Evolutionary conservation across 169 alveolate genomes (phyloP), one percentile per base, ranked within the genome.

Genomic region (Plasmodium gallinaceum): DNA sequence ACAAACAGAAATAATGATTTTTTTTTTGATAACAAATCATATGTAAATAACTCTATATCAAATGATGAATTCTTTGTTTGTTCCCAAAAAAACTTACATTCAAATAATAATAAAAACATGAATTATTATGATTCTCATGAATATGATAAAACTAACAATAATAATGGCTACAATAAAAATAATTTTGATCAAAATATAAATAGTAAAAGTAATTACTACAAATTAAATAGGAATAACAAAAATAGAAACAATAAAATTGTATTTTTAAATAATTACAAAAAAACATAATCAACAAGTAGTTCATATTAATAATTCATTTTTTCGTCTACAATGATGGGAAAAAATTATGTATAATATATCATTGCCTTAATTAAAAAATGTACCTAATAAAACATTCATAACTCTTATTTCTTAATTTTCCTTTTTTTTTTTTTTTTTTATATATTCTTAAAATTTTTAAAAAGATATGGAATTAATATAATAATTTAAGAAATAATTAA

Each of bases 141-240:
- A 16, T 16, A 57, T 57, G 20, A 18, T 22, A 57, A 57, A 57
- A 26, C 32, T 57, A 57, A 32, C 4, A 24, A 65, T 65, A 8
- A 65, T 10, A 65, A 39, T 24, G 32, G 9, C 24, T 37, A 39
- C 74, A 65, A 14, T 39, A 65, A 37, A 26, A 39, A 65, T 39
- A 37, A 37, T n/a, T 14, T 24, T 16, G 74, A 42, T 14, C 12
- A 39, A 65, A 32, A 65, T 42, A 65, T 24, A 22, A 9, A 64
- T 22, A 22, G 4, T 54, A 12, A 46, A 58, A 70, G 46, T 57
- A 48, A 26, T 39, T 60, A 52, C 83, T 24, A 71, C n/a, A 58
- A 60, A 58, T 7, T 14, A 43, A 22, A 18, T 7, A 71, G 65
- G 20, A 26, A 12, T 37, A 26, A 45, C 14, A 46, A 42, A 12